phyloP scores from a whole-genome alignment of 108 stramenopile genomes.

The Conticribra guillardii region DNA sequence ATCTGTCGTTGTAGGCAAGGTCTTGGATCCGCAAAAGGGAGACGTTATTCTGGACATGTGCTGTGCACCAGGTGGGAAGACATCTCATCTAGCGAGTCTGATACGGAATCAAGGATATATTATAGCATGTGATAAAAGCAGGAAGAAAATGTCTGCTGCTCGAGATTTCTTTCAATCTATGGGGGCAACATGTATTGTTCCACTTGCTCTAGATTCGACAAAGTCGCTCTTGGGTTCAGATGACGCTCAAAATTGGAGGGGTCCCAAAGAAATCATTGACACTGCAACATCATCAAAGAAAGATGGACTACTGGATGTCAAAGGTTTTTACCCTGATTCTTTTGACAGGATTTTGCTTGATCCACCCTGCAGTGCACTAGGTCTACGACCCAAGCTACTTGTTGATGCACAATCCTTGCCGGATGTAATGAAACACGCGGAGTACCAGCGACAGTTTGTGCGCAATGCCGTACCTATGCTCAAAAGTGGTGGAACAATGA shows the following conservation, averaged over 20 bases:
- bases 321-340: conserved; percentile 63
- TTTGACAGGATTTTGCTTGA: conserved; percentile 82
- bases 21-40: conserved; percentile 77
- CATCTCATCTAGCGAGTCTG: conserved; percentile 86
- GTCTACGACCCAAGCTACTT: conserved; percentile 72
- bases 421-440: conserved; percentile 55
- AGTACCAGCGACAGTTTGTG: conserved; percentile 69
- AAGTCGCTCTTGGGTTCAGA: conserved; percentile 44
- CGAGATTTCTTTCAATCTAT: conserved; percentile 52
- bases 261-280: conserved; percentile 45
- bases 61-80: conserved; percentile 94
- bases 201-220: conserved; percentile 69
- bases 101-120: conserved; percentile 81
- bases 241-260: conserved; percentile 12
- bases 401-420: conserved; percentile 40
- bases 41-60: conserved; percentile 92
- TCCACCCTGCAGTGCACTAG: conserved; percentile 80
- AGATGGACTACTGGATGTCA: conserved; percentile 53
- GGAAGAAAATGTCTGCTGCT: conserved; percentile 65
- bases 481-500: conserved; percentile 68
- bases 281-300: conserved; percentile 36
- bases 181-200: conserved; percentile 72
- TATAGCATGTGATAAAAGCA: conserved; percentile 91
- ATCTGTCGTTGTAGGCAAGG: conserved; percentile 73
- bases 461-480: conserved; percentile 57